Evolutionary conservation across 495 filamentous ascomycete genomes (phyloP), one percentile per base, ranked within the genome.

Genomic region (Pyrenopolyporus hunteri): DNA sequence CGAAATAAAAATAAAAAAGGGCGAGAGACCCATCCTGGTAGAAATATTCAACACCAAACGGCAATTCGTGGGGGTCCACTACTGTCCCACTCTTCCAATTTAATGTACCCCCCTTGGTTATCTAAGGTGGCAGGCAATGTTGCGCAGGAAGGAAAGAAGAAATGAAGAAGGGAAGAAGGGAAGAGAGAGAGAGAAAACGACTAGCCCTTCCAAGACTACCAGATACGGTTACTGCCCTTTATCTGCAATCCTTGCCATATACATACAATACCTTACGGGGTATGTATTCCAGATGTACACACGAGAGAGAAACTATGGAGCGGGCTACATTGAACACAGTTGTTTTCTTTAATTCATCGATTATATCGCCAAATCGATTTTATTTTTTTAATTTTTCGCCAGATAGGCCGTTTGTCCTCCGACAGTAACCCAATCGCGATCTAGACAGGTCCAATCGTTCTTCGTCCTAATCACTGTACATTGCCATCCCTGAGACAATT

Each of bases 281-380:
- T n/a, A n/a, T n/a, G n/a, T n/a, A n/a, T n/a, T n/a, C n/a, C n/a
- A n/a, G n/a, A n/a, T n/a, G n/a, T n/a, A 49, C 50, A 59, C 56
- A 59, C 32, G 51, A 55, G 43, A 49, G n/a, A 46, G 28, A 28
- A 59, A 47, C 37, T 47, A 60, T 57, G 46, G 55, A 60, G 61
- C 45, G 52, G n/a, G 57, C 47, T 57, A 61, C 51, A 66, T 61
- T 60, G 42, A 66, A 60, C 57, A 66, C 51, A 40, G 49, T 65
- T 52, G 52, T 66, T 61, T 58, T 59, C 56, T 61, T 47, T 57
- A 57, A 57, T 61, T 40, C 20, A 20, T 57, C 45, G 29, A 42
- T 55, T 51, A 23, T 59, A 55, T 51, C 28, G 17, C 46, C 50
- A 13, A 33, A 11, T 53, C 10, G 25, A 61, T 59, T 42, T 50